Evolutionary conservation across 129 eudicot species (phyloP).

Genomic region (Flaveria sonorensis): DNA sequence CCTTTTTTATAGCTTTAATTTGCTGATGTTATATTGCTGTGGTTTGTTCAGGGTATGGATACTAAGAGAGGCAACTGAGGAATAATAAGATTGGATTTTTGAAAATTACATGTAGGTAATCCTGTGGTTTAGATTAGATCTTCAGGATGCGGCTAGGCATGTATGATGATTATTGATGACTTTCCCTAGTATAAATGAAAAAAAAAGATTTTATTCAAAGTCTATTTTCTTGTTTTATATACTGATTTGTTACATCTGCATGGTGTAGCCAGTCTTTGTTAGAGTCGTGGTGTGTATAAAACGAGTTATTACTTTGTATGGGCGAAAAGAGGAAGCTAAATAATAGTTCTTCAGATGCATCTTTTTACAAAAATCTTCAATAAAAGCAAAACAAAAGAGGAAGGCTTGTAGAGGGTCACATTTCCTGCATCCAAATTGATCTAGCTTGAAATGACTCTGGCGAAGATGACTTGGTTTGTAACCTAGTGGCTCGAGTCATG

Average conservation of each 20-base stretch:
- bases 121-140: conserved; percentile 21
- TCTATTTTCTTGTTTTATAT: neutral
- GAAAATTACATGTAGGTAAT: conserved; percentile 22
- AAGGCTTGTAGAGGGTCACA: too few relatives aligned
- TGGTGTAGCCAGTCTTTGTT: neutral
- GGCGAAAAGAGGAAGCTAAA: too few relatives aligned
- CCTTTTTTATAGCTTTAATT: neutral
- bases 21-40: neutral
- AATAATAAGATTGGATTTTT: conserved; percentile 19
- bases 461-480: too few relatives aligned
- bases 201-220: neutral
- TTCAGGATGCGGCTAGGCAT: conserved; percentile 36
- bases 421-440: too few relatives aligned
- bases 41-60: conserved; percentile 65
- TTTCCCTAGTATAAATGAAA: conserved; percentile 20
- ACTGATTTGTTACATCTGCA: neutral
- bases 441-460: too few relatives aligned
- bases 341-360: too few relatives aligned
- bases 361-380: too few relatives aligned
- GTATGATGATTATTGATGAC: conserved; percentile 21
- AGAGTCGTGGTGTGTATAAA: too few relatives aligned
- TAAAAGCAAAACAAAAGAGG: too few relatives aligned
- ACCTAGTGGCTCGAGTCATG: too few relatives aligned
- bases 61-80: conserved; percentile 43
- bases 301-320: too few relatives aligned